Evolutionary conservation across 2,329 filamentous ascomycete species (phyloP).

Genomic region (Chaetomium olivaceum): DNA sequence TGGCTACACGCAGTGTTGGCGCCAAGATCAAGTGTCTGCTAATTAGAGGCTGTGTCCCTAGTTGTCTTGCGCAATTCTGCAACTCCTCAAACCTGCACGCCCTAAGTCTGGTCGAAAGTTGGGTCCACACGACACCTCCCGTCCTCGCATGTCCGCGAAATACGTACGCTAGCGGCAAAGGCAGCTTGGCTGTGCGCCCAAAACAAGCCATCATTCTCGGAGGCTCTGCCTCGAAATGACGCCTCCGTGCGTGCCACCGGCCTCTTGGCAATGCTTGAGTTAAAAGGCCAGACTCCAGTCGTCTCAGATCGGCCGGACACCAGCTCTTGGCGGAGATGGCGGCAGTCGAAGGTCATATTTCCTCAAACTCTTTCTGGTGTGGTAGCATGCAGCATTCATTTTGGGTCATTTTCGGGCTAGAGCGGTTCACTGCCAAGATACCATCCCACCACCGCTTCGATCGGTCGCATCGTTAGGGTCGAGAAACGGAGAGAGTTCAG

Average conservation of each 20-base stretch:
- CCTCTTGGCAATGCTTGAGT: slow-evolving; percentile 10
- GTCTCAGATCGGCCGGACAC: slow-evolving; percentile 3
- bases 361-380: not conserved
- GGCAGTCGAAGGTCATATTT: not conserved
- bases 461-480: not conserved
- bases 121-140: not conserved
- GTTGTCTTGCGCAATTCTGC: not conserved
- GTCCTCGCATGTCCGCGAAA: slow-evolving; percentile 2
- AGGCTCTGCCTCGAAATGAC: not conserved
- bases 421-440: not conserved
- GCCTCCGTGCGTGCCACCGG: slow-evolving; percentile 7
- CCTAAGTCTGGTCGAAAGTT: not conserved
- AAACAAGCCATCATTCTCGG: slow-evolving; percentile 3
- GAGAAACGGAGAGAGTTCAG: not conserved
- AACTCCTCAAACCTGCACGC: not conserved
- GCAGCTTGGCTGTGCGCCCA: slow-evolving; percentile 23
- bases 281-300: not conserved
- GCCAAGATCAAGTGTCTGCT: not conserved
- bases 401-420: not conserved
- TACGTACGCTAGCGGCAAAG: slow-evolving; percentile 21
- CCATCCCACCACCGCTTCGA: not conserved
- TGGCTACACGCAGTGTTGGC: not conserved
- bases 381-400: not conserved
- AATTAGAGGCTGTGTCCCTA: not conserved
- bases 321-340: slow-evolving; percentile 1